Base-by-base conservation (phyloP, 108 stramenopile genomes). In the Poteriospumella lacustris region DNA sequence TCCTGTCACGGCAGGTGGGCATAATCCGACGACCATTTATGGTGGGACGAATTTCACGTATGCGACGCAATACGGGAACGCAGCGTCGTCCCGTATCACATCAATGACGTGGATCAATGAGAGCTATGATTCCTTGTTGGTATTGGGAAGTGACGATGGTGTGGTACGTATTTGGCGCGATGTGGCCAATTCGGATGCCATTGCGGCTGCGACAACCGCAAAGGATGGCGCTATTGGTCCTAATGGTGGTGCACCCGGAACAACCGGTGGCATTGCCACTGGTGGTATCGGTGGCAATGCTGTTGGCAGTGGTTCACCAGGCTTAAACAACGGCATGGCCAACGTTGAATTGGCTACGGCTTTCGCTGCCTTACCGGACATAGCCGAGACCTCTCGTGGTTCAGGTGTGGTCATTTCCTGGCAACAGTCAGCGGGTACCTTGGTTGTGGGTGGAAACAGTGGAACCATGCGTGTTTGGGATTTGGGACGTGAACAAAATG, bases 31-130 rank as follows among this genome's bases (percentile, higher is more conserved):
- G n/a, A n/a, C n/a, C n/a, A 24, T 64, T 12, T n/a, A 12, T 73
- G 41, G 70, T 73, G 29, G 29, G 31, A 24, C 31, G 24, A 31
- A 64, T 64, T 34, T 34, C 29, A 52, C 47, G 9, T 56, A 24
- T 56, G 24, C 52, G 24, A 24, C 24, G n/a, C n/a, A n/a, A n/a
- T n/a, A 80, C 42, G 31, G 39, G n/a, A 76, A 78, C n/a, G 40
- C 52, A 1, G 26, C 24, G 58, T 85, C 80, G 5, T 87, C 91
- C 34, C 78, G 92, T 29, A 93, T 94, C 84, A 93, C 96, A 44
- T 80, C 93, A 0, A 83, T 92, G 3, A 78, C 59, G 39, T 98
- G 97, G 97, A 90, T 98, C 24, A 96, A 98, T 68, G 94, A 92
- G 68, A 68, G 79, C 39, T 68, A 78, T 5, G 82, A 88, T 2